Percentiles rank a stretch among this genome's conserved stretches.
Evolutionary conservation across 345 rosid species (phyloP).

Genomic region (Rubroshorea leprosula): DNA sequence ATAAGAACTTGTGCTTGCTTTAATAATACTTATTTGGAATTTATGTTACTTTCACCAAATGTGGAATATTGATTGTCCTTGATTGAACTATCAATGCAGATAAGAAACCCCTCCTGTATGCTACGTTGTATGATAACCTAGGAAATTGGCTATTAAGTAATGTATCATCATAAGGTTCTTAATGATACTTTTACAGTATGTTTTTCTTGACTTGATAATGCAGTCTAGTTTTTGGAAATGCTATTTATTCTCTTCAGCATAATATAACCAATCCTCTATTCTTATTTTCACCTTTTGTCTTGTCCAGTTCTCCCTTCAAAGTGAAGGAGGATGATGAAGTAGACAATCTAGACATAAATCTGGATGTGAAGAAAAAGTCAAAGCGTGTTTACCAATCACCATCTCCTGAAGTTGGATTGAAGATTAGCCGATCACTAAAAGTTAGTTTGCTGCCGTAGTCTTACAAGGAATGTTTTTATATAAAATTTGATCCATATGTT

Average conservation of each 20-base stretch:
- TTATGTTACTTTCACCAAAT: neutral
- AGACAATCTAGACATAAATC: slow-evolving; percentile 64
- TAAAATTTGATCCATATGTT: neutral
- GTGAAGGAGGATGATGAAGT: slow-evolving; percentile 82
- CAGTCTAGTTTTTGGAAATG: neutral
- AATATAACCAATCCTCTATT: neutral
- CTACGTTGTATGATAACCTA: too few relatives aligned
- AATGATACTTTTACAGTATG: neutral
- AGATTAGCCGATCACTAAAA: slow-evolving; percentile 73
- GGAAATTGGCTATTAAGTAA: too few relatives aligned
- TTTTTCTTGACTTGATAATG: slow-evolving; percentile 2
- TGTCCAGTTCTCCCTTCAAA: slow-evolving; percentile 58
- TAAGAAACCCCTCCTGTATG: neutral
- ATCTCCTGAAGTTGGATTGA: slow-evolving; percentile 76
- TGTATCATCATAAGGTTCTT: neutral
- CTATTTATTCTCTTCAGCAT: neutral
- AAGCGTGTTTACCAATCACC: slow-evolving; percentile 67
- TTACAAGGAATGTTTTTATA: neutral
- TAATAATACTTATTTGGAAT: neutral
- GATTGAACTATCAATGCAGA: neutral
- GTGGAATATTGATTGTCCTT: neutral
- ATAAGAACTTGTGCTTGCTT: neutral
- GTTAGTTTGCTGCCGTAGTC: slow-evolving; percentile 37
- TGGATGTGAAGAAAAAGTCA: slow-evolving; percentile 50
- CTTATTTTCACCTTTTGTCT: neutral